Base-by-base conservation (phyloP, 768 basidiomycete species). In the Paxillus ammoniavirescens region DNA sequence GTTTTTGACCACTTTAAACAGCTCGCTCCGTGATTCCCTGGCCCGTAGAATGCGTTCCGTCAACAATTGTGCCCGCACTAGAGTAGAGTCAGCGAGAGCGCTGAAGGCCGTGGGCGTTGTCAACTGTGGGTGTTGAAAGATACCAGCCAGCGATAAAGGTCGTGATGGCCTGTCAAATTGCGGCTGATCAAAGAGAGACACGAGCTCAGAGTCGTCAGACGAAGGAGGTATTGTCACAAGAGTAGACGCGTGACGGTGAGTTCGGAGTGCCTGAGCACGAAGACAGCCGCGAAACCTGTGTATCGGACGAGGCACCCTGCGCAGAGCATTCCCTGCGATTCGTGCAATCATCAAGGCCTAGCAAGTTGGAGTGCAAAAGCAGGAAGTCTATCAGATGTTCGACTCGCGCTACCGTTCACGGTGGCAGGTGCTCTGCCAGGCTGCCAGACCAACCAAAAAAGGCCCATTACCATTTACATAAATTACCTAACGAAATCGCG, bases 1-100 rank as follows among this genome's bases (percentile, higher is more conserved):
- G 69, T 96, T 97, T 78, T 98, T 98, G 55, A 98, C 91, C 9
- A 93, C 93, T 71, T 86, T 82, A 55, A 86, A 75, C 45, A 96
- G 76, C 69, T 96, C 94, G 48, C 77, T 72, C 36, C 83, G 78
- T 4, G 89, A 87, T 63, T 88, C 78, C 64, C 82, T 77, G 8
- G 91, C 87, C 13, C 81, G 79, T 47, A 89, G 71, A 23, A 98
- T 91, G 41, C 97, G 85, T 52, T 87, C 81, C 14, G 96, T 95
- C 49, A 98, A 78, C 30, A 89, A 72, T 57, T 85, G 82, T 6
- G 93, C 94, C 42, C 92, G 87, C 14, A 83, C 70, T 26, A 94
- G 77, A 15, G 95, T 95, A 26, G 89, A 82, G 49, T 88, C 78
- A 23, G 93, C 86, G 21, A 98, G 78, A 1, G 80, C 75, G 47